Percentiles rank a stretch among this genome's conserved stretches.
These are phyloP conservation scores for Tulasnella sp. DNA, from an alignment of 768 basidiomycete species.

Conservation along the genomic window DNA sequence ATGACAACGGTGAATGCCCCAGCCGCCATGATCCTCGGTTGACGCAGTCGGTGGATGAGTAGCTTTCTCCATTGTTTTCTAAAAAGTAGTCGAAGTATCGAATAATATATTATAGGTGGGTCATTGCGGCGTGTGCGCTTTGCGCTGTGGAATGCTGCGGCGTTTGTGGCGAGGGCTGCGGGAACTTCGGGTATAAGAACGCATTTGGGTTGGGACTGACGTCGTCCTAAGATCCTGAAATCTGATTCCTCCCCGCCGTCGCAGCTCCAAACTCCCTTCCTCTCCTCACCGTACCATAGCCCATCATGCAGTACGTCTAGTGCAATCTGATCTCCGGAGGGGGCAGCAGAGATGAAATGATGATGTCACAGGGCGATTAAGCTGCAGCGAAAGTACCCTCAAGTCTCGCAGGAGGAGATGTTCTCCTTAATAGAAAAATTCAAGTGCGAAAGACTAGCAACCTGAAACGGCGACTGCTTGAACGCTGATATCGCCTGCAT, in stretches of 20 bases:
- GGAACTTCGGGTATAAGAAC: slow-evolving; percentile 20
- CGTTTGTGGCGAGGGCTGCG: slow-evolving; percentile 3
- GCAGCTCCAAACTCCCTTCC: neutral
- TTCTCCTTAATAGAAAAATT: slow-evolving; percentile 91
- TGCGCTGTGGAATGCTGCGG: slow-evolving; percentile 15
- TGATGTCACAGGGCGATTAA: slow-evolving; percentile 58
- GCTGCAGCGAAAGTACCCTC: slow-evolving; percentile 89
- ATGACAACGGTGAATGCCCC: neutral
- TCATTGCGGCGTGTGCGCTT: neutral
- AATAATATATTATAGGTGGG: neutral
- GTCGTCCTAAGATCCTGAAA: slow-evolving; percentile 3
- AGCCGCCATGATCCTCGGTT: neutral
- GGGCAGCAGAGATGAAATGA: neutral
- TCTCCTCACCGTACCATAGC: neutral
- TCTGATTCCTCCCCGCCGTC: slow-evolving; percentile 22
- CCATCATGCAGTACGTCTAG: slow-evolving; percentile 26
- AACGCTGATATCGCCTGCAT: slow-evolving; percentile 27
- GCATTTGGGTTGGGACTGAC: slow-evolving; percentile 23
- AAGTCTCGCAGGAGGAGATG: slow-evolving; percentile 91
- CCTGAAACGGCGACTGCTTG: slow-evolving; percentile 22
- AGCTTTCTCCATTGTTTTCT: neutral
- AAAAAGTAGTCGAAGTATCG: neutral
- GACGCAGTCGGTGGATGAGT: neutral
- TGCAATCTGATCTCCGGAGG: neutral
- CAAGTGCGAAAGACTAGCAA: slow-evolving; percentile 66